A percentile compares a stretch with the other conserved stretches of the same genome.
Conservation (phyloP, 2,329 filamentous ascomycete species). For the Ophiocordyceps sinensis region DNA sequence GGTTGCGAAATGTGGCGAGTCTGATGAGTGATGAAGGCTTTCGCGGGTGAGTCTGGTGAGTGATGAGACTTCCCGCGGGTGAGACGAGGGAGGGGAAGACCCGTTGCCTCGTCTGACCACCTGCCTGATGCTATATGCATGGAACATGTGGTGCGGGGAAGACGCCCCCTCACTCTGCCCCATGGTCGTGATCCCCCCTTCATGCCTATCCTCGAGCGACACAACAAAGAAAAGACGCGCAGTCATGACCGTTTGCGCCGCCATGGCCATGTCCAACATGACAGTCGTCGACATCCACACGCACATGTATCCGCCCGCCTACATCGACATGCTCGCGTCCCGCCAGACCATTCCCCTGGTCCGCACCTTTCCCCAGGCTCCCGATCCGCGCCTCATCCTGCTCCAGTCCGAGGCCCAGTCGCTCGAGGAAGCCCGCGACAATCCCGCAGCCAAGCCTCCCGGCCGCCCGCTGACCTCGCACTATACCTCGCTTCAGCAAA, state of each 20-base stretch:
- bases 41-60: no score
- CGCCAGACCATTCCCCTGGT: slow-evolving; percentile 55
- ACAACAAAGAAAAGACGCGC: background rate
- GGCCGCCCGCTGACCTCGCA: slow-evolving; percentile 73
- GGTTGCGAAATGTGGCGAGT: no score
- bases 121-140: no score
- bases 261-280: slow-evolving; percentile 13
- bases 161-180: no score
- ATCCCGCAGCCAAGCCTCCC: slow-evolving; percentile 42
- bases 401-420: slow-evolving; percentile 35
- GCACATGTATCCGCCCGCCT: slow-evolving; percentile 53
- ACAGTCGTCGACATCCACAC: slow-evolving; percentile 52
- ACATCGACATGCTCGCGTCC: slow-evolving; percentile 44
- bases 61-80: no score
- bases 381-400: slow-evolving; percentile 51
- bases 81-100: no score
- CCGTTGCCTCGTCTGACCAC: no score
- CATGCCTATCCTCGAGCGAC: no score
- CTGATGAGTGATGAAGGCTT: no score
- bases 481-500: slow-evolving; percentile 67
- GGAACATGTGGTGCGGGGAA: no score
- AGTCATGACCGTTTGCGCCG: slow-evolving; percentile 26
- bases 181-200: no score
- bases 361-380: slow-evolving; percentile 42
- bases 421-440: slow-evolving; percentile 31